Evolutionary conservation across 257 asterid genomes (phyloP), one percentile per base, ranked within the genome.

Genomic region (Rhazya stricta): DNA sequence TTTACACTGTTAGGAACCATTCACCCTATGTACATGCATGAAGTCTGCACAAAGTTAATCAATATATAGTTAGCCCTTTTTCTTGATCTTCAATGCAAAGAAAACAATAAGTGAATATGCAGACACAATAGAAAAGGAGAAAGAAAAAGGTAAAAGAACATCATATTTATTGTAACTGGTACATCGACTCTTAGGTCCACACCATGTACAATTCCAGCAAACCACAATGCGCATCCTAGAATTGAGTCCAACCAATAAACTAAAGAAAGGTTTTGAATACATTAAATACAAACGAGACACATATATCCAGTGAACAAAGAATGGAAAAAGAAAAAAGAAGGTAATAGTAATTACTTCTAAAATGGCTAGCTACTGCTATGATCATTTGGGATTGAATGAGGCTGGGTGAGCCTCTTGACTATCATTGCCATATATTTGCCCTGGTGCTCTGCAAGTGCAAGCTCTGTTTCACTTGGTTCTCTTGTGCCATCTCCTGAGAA

Each of bases 401-500:
- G 75, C 37, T 42, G 39, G 32, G 77, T 79, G 65, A 79, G 63
- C 81, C 79, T 81, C 82, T 82, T 84, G 76, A 86, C 89, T 1
- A 79, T 76, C 74, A 30, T 66, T 61, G 91, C 91, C 91, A 89
- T 89, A 78, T 89, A 85, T 72, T 78, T 84, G 66, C 89, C 91
- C 56, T 89, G 94, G 60, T 87, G 90, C 83, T 84, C 85, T 5
- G 91, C 91, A 43, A 89, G 84, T 27, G 88, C 90, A 23, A 85
- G 74, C 76, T 85, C 94, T 18, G 82, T 72, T 72, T 82, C 85
- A 54, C 76, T 84, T 0, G 88, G 85, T 48, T 78, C 84, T 61
- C 90, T 81, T 0, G 86, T 74, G 46, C 91, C 94, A 43, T 87
- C 91, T 1, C 94, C 94, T 0, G 91, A 80, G 73, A 82, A 75